phyloP scores from a whole-genome alignment of 345 rosid genomes.

The Trapa incisa region DNA sequence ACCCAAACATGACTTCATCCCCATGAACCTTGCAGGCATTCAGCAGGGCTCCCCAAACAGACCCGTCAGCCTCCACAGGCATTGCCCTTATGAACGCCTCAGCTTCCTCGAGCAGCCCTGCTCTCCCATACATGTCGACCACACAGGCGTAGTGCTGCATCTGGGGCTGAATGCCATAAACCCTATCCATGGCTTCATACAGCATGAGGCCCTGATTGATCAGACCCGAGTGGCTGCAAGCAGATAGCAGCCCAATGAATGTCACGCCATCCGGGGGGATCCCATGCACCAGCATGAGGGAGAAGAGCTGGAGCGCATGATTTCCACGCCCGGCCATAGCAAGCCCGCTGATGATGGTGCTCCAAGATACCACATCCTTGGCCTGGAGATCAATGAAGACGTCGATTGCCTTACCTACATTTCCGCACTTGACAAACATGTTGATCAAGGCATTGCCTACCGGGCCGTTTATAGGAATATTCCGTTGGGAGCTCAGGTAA shows the following conservation, averaged over 20 bases:
- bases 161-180: constrained; percentile 9
- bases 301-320: constrained; percentile 16
- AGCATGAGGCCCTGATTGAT: constrained; percentile 17
- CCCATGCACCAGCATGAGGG: constrained; percentile 15
- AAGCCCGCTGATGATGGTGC: constrained; percentile 17
- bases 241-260: constrained; percentile 14
- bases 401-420: constrained; percentile 13
- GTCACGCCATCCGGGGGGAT: constrained; percentile 15
- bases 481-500: constrained; percentile 2
- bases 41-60: constrained; percentile 16
- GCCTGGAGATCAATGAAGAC: constrained; percentile 10
- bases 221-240: constrained; percentile 20
- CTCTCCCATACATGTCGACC: constrained; percentile 24
- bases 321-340: constrained; percentile 20
- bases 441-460: constrained; percentile 20
- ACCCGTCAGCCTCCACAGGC: constrained; percentile 12
- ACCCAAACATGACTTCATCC: constrained; percentile 9
- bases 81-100: constrained; percentile 18
- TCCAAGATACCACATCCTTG: constrained; percentile 21
- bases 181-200: constrained; percentile 13
- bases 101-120: constrained; percentile 24
- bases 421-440: constrained; percentile 23
- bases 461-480: constrained; percentile 5
- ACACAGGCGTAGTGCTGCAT: constrained; percentile 21
- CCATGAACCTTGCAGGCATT: constrained; percentile 20